These are phyloP conservation scores for Corymbia citriodora DNA, from an alignment of 441 rosid species.

Conservation along the genomic window DNA sequence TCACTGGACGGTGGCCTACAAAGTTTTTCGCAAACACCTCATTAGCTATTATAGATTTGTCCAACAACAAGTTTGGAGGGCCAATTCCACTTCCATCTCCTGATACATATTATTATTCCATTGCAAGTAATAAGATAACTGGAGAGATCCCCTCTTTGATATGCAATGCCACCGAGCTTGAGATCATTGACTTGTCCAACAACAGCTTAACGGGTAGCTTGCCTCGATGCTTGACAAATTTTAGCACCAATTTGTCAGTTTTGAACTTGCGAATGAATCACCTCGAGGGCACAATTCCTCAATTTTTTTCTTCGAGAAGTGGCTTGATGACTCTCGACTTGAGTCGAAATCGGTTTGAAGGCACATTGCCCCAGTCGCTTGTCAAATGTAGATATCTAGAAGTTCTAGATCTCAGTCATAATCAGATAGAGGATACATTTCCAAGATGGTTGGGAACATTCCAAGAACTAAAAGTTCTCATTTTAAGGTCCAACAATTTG, in stretches of 20 bases:
- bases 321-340: not conserved
- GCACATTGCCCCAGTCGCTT: not conserved
- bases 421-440: not conserved
- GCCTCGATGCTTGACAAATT: accelerated
- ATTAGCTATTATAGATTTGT: accelerated
- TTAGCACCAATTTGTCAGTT: accelerated
- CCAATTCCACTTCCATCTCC: not conserved
- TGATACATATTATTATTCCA: accelerated
- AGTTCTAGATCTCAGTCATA: not conserved
- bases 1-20: accelerated
- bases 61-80: not conserved
- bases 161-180: accelerated
- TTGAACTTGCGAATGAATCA: no score
- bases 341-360: accelerated
- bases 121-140: no score
- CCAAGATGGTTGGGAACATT: not conserved
- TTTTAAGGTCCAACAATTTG: not conserved
- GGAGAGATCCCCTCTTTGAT: not conserved
- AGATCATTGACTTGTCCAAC: not conserved
- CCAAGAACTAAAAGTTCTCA: accelerated
- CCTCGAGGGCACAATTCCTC: not conserved
- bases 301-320: accelerated
- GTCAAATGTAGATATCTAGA: not conserved
- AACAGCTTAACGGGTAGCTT: accelerated
- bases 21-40: accelerated